These are phyloP conservation scores for Lactifluus pinguis DNA, from an alignment of 768 basidiomycete genomes.

Conservation along the genomic window DNA sequence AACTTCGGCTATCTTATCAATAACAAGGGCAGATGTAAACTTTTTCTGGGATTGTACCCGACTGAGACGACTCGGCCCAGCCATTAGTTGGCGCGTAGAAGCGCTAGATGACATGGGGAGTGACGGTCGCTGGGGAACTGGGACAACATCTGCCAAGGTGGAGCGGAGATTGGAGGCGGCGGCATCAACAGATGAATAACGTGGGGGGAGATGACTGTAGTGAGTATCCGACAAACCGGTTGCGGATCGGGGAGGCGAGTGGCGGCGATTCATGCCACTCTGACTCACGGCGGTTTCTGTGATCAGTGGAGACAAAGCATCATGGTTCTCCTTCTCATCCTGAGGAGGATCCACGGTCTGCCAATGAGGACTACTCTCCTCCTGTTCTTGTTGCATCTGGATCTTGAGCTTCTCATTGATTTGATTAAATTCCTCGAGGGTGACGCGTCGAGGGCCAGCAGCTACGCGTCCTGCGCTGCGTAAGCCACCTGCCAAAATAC, in stretches of 20 bases:
- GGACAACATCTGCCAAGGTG: conserved; percentile 17
- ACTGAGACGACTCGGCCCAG: conserved; percentile 16
- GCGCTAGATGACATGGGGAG: conserved; percentile 9
- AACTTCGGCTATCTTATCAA: conserved; percentile 42
- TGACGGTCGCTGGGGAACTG: conserved; percentile 18
- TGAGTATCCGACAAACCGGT: conserved; percentile 1
- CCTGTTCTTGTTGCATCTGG: conserved; percentile 10
- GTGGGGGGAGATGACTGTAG: conserved; percentile 6
- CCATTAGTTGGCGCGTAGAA: conserved; percentile 12
- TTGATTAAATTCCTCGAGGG: conserved; percentile 28
- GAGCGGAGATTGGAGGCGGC: conserved; percentile 13
- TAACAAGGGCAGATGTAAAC: conserved; percentile 23
- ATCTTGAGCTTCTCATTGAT: conserved; percentile 26
- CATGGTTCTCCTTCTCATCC: conserved; percentile 20
- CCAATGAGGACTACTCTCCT: conserved; percentile 20
- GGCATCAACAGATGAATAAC: conserved; percentile 1
- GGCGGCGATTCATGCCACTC: conserved; percentile 9
- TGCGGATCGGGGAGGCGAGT: conserved; percentile 16
- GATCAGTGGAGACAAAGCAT: neutral
- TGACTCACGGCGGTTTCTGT: neutral
- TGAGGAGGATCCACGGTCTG: conserved; percentile 2
- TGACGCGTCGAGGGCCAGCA: conserved; percentile 30
- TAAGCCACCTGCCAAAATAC: conserved; percentile 23
- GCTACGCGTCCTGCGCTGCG: conserved; percentile 30
- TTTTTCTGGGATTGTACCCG: conserved; percentile 20